phyloP scores from a whole-genome alignment of 1,139 yeast genomes.

The Meyerozyma sp. region DNA sequence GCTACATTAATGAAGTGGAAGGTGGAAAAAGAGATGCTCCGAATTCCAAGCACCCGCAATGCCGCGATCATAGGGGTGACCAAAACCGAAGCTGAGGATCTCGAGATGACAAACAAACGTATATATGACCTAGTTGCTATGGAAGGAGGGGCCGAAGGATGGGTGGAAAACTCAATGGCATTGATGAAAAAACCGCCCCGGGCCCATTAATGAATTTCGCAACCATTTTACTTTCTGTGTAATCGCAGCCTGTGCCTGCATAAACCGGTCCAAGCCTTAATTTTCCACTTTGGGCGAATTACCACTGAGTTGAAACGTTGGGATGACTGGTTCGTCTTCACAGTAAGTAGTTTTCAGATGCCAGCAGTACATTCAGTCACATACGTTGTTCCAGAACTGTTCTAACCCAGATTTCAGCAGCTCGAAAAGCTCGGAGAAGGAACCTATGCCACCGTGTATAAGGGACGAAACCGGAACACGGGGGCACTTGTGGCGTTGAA shows the following conservation, averaged over 20 bases:
- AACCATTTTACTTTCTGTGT: not conserved
- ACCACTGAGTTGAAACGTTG: not conserved
- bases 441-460: constrained; percentile 96
- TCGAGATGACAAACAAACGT: constrained; percentile 22
- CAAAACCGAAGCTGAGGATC: constrained; percentile 20
- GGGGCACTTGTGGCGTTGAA: constrained; percentile 93
- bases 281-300: not conserved
- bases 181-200: constrained; percentile 48
- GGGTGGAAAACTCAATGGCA: constrained; percentile 76
- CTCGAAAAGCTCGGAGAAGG: constrained; percentile 96
- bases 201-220: constrained; percentile 17
- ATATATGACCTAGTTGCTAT: constrained; percentile 56
- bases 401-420: constrained; percentile 36
- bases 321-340: constrained; percentile 25
- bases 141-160: constrained; percentile 88
- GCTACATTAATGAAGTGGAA: constrained; percentile 75
- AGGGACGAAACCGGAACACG: constrained; percentile 86
- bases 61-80: constrained; percentile 77
- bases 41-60: constrained; percentile 93
- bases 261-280: not conserved
- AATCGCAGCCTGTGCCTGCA: not conserved
- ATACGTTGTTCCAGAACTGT: not conserved
- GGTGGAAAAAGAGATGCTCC: constrained; percentile 76
- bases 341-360: constrained; percentile 16
- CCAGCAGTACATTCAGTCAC: not conserved